Base-by-base conservation (phyloP, 2,329 filamentous ascomycete genomes). In the Aspergillus nomiae region DNA sequence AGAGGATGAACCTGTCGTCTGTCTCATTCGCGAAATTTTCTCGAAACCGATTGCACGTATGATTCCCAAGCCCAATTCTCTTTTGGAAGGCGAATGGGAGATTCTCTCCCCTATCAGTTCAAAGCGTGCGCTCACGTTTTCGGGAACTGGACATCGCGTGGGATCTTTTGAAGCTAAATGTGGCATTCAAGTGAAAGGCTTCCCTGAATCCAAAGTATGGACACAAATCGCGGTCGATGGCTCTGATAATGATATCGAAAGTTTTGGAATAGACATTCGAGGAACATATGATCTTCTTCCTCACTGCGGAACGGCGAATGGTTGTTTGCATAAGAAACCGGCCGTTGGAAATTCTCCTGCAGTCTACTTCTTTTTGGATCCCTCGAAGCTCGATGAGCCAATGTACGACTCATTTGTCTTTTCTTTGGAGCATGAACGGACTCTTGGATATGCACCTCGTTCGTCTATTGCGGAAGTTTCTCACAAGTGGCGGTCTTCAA, bases 351-450 rank as follows among this genome's bases (percentile, higher is more conserved):
- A 63, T 4, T 59, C 58, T 9, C 67, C 56, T 10, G 70, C 77
- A 1, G 59, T 88, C 0, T 90, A 83, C 66, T 72, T 90, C 2
- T 89, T 89, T 68, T 74, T 87, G 3, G 86, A 90, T 59, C 84
- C 86, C 0, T 76, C 80, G 6, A 81, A 81, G 19, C 78, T 83
- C 41, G 82, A 82, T 0, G 71, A 82, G 32, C 72, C 80, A 0
- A 70, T 77, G 0, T 61, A 82, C 6, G 87, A 90, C 69, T 73
- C 72, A 2, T 88, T 88, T 67, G 83, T 89, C 0, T 87, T 90
- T 67, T 82, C 86, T 2, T 67, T 79, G 8, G 79, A 84, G 54
- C 81, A 81, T 61, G 73, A 75, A 10, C 77, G 81, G 5, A 74
- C 84, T 8, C 74, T 80, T 16, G 81, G 82, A 43, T 81, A 82